Evolutionary conservation across 176 grass and related monocot species (phyloP).

Genomic region (Cenchrus fungigraminus): DNA sequence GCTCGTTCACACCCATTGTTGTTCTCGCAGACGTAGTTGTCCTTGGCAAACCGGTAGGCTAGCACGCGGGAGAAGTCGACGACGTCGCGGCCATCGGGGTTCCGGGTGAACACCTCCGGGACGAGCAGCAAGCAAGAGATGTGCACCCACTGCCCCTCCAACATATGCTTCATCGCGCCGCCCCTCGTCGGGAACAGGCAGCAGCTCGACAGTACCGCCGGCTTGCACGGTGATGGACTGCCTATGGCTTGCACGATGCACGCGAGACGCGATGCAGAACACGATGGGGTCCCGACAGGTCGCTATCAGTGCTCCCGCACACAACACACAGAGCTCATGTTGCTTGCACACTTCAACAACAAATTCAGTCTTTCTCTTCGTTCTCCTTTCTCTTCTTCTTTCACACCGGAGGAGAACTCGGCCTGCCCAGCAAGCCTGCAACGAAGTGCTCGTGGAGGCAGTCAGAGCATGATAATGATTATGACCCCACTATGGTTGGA

Average conservation of each 20-base stretch:
- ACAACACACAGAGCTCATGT: conserved; percentile 47
- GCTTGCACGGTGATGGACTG: conserved; percentile 55
- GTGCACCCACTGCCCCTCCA: conserved; percentile 72
- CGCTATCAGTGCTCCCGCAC: conserved; percentile 84
- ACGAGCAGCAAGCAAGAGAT: conserved; percentile 81
- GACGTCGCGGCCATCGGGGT: conserved; percentile 74
- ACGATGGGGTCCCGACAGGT: conserved; percentile 86
- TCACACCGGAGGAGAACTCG: no score
- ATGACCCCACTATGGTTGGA: no score
- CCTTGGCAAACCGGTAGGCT: conserved; percentile 45
- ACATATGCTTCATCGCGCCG: conserved; percentile 77
- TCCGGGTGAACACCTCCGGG: conserved; percentile 89
- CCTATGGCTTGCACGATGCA: no score
- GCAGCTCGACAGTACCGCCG: conserved; percentile 34
- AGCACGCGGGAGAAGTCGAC: conserved; percentile 82
- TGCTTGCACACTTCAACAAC: no score
- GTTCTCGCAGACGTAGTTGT: conserved; percentile 72
- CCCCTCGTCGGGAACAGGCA: conserved; percentile 70
- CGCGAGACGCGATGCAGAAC: conserved; percentile 81
- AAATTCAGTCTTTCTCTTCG: no score
- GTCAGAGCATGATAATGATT: no score
- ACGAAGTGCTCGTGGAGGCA: no score
- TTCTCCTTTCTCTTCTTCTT: no score
- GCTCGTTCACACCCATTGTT: conserved; percentile 45
- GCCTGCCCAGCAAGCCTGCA: no score